These are phyloP conservation scores for Elaeis oleifera DNA, from an alignment of 202 grass and related monocot species.

Conservation along the genomic window DNA sequence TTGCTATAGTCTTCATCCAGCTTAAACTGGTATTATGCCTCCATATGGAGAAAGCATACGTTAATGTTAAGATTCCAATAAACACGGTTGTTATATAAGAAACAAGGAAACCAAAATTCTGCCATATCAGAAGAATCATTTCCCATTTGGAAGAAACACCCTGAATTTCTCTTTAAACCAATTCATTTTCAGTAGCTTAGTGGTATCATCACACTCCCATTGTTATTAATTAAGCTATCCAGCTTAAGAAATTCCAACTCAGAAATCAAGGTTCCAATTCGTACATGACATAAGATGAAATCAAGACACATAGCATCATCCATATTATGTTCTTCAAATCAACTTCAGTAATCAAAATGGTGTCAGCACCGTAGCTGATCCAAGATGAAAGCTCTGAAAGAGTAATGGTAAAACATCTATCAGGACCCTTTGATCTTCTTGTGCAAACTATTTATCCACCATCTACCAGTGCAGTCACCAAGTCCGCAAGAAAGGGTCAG, in stretches of 20 bases:
- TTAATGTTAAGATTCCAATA: constrained; percentile 42
- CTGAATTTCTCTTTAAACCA: constrained; percentile 26
- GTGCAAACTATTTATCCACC: not conserved
- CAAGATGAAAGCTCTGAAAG: no score
- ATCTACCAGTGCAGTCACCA: no score
- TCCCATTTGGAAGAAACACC: constrained; percentile 11
- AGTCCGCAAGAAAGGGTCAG: no score
- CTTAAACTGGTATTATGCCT: constrained; percentile 72
- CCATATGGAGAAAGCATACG: constrained; percentile 52
- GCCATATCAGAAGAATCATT: constrained; percentile 22
- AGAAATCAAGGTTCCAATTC: no score
- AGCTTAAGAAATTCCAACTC: no score
- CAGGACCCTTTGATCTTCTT: not conserved
- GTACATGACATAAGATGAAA: no score
- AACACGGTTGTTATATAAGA: constrained; percentile 19
- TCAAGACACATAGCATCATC: no score
- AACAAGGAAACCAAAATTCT: constrained; percentile 41
- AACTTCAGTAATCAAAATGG: no score
- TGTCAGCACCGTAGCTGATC: no score
- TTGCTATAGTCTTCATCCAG: constrained; percentile 62
- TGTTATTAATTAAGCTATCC: no score
- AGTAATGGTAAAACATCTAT: not conserved
- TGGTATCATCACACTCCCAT: not conserved
- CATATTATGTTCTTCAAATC: no score
- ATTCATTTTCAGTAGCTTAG: not conserved